Base-by-base conservation (phyloP, 2,329 filamentous ascomycete species). In the Tolypocladium endophyticum region DNA sequence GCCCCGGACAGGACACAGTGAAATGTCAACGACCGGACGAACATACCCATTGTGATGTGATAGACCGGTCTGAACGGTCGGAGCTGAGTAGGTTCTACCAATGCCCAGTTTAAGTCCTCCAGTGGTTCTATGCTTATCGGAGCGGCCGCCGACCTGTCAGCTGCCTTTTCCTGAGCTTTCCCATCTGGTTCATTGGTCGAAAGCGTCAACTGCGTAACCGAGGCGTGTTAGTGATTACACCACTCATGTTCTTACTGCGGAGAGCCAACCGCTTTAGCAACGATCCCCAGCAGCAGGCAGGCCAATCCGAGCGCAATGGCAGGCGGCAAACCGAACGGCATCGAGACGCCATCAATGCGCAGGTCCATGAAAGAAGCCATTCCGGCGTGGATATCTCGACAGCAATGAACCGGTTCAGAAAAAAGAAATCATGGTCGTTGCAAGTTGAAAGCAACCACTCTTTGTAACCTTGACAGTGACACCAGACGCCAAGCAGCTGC, bases 41-140 rank as follows among this genome's bases (percentile, higher is more conserved):
- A 63, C 67, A 38, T 64, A 79, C 80, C 80, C 80, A 84, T 83
- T 0, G 78, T 81, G 61, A 83, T 81, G 63, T 82, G 71, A 63
- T 81, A 83, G 3, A 74, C 74, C 0, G 78, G 75, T 67, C 81
- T 82, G 66, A 81, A 82, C 0, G 79, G 79, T 2, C 80, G 72
- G 41, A 78, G 72, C 43, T 73, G 71, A 3, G 66, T 61, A 0
- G 79, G 77, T 11, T 72, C 67, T 1, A 69, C 70, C 1, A 65
- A 61, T 43, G 71, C 66, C 74, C 78, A 80, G 61, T 79, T 69
- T 59, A 79, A 76, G 5, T 68, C 64, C 4, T 60, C 9, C 2
- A 70, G 60, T 14, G 69, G 67, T 45, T 69, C 61, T 23, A 71
- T 67, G 25, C 12, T 35, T 11, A 41, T 1, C 8, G 4, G 30